A percentile compares a stretch with the other conserved stretches of the same genome.
Conservation (phyloP, 2,329 filamentous ascomycete genomes). For the Orbilia blumenaviensis region DNA sequence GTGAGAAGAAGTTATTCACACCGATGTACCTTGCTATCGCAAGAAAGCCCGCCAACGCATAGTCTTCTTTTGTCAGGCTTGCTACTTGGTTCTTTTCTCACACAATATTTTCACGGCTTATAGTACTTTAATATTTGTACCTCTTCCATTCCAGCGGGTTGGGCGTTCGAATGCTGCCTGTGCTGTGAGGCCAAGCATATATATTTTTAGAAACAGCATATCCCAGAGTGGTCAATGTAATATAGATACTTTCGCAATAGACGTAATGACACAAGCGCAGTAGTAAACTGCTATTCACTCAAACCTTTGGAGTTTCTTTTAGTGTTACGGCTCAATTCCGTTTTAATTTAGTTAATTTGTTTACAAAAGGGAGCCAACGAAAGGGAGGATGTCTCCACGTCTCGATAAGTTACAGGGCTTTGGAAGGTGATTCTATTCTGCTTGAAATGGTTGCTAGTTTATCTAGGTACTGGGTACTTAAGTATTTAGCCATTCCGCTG, state of each 20-base stretch:
- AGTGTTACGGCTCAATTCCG: background rate
- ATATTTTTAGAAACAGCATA: constrained; percentile 9
- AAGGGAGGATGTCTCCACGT: too few relatives aligned
- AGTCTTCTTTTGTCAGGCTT: constrained; percentile 13
- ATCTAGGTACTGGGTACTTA: too few relatives aligned
- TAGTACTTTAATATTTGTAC: constrained; percentile 11
- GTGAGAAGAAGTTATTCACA: constrained; percentile 86
- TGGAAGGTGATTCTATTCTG: too few relatives aligned
- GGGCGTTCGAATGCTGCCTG: constrained; percentile 5
- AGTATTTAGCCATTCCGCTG: too few relatives aligned
- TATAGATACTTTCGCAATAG: constrained; percentile 5
- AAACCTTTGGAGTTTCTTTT: too few relatives aligned
- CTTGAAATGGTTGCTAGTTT: too few relatives aligned
- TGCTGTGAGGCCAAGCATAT: background rate
- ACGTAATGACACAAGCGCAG: background rate
- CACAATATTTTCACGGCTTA: constrained; percentile 3
- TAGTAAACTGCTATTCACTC: background rate
- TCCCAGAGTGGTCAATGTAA: background rate
- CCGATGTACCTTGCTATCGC: constrained; percentile 98
- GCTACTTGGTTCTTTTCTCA: background rate
- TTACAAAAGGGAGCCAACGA: too few relatives aligned
- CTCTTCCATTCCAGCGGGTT: background rate
- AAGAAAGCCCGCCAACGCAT: constrained; percentile 73
- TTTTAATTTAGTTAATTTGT: background rate
- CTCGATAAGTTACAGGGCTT: too few relatives aligned